Evolutionary conservation across 2,329 filamentous ascomycete species (phyloP).

Genomic region (Moelleriella libera): DNA sequence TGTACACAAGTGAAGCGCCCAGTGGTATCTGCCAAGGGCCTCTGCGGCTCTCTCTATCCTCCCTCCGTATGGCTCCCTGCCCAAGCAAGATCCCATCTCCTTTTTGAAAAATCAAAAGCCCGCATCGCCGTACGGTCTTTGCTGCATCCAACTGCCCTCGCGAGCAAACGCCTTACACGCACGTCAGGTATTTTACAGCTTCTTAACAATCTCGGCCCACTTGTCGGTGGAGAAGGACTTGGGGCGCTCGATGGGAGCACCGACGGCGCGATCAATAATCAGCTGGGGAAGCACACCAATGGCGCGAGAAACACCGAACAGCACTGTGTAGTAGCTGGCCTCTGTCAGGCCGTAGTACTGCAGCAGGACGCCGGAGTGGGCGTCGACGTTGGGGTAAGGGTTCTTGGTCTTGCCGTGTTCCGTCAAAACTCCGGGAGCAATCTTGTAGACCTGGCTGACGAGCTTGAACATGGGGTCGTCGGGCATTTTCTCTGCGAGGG

Average conservation of each 20-base stretch:
- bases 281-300: conserved; percentile 98
- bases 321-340: conserved; percentile 99
- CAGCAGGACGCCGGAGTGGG: conserved; percentile 96
- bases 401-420: conserved; percentile 99
- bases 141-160: background rate
- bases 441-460: conserved; percentile 99
- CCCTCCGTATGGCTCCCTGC: background rate
- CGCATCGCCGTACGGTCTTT: background rate
- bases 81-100: background rate
- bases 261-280: conserved; percentile 97
- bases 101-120: background rate
- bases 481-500: conserved; percentile 57
- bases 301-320: conserved; percentile 96
- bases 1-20: conserved; percentile 11
- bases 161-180: background rate
- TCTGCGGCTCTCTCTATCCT: conserved; percentile 7
- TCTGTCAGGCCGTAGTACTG: conserved; percentile 99
- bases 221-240: conserved; percentile 98
- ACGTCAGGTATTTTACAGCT: conserved; percentile 49
- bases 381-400: conserved; percentile 97
- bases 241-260: conserved; percentile 93
- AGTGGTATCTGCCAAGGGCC: conserved; percentile 6
- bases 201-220: conserved; percentile 86
- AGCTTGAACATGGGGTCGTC: conserved; percentile 99
- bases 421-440: conserved; percentile 90